Evolutionary conservation across 768 basidiomycete species (phyloP).

Genomic region (Pulveroboletus sp.): DNA sequence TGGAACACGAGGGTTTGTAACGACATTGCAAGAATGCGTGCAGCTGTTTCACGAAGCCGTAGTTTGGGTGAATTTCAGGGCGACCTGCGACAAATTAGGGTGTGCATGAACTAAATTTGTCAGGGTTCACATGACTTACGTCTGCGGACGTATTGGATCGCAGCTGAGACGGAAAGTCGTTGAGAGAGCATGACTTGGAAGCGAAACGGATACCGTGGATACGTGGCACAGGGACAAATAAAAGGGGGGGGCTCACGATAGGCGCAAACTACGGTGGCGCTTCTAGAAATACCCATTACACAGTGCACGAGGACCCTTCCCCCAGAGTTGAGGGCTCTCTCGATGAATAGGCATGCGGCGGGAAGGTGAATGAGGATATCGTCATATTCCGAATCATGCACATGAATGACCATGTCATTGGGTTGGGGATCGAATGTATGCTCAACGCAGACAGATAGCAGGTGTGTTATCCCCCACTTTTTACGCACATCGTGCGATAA

Average conservation of each 20-base stretch:
- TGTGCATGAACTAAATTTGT: constrained; percentile 8
- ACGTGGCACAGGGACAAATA: constrained; percentile 1
- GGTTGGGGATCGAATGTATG: constrained; percentile 40
- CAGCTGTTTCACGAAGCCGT: constrained; percentile 58
- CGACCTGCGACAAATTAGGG: constrained; percentile 30
- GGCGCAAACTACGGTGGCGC: constrained; percentile 57
- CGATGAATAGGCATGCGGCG: constrained; percentile 57
- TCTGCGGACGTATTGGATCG: constrained; percentile 49
- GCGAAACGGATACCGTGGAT: neutral
- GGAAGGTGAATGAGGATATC: constrained; percentile 67
- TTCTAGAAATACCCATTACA: constrained; percentile 70
- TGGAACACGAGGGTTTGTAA: constrained; percentile 41
- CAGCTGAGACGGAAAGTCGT: constrained; percentile 39
- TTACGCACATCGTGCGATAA: constrained; percentile 29
- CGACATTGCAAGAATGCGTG: constrained; percentile 51
- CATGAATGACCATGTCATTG: constrained; percentile 32
- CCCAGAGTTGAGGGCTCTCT: constrained; percentile 47
- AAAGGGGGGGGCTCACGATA: constrained; percentile 40
- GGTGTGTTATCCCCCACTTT: constrained; percentile 49
- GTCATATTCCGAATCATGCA: constrained; percentile 49
- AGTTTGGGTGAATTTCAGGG: constrained; percentile 39
- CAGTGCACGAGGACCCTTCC: constrained; percentile 72
- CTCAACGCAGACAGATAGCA: constrained; percentile 59
- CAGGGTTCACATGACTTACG: constrained; percentile 32
- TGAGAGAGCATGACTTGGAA: constrained; percentile 49